Base-by-base conservation (phyloP, 2,329 filamentous ascomycete genomes). In the Penicillium occitanis region DNA sequence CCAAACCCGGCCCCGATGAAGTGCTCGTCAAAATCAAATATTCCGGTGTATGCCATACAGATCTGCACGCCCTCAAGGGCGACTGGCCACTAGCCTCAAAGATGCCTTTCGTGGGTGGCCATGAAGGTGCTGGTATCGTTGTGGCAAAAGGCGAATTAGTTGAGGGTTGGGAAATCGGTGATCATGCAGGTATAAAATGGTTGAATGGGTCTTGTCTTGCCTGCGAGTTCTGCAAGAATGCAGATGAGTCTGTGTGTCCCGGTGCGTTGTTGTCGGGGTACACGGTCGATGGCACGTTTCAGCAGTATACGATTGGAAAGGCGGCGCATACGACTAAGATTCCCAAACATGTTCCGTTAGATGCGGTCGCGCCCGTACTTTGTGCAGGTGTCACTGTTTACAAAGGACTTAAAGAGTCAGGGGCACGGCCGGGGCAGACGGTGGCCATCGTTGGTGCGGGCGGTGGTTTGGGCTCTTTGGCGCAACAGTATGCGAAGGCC, bases 1-100 rank as follows among this genome's bases (percentile, higher is more conserved):
- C 84, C 69, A 87, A 89, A 78, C 93, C 93, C 46, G 92, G 89
- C 25, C 90, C 93, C 62, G 93, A 96, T 82, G 91, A 97, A 81
- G 91, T 97, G 71, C 90, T 97, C 70, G 83, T 97, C 81, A 94
- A 96, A 82, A 87, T 96, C 85, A 93, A 93, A 80, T 96, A 87
- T 85, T 91, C 90, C 33, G 92, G 92, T 76, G 92, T 96, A 71
- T 96, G 92, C 85, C 92, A 96, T 84, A 96, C 92, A 42, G 92
- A 96, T 78, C 85, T 89, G 2, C 87, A 90, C 76, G 92, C 92
- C 73, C 86, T 94, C 80, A 91, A 91, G 70, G 93, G 93, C 66
- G 93, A 97, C 83, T 97, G 93, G 93, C 93, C 93, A 61, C 80
- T 97, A 61, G 78, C 83, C n/a, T 87, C 86, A 75, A 96, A 96